These are phyloP conservation scores for Colletotrichum sp. DNA, from an alignment of 2,329 filamentous ascomycete species.

Conservation along the genomic window DNA sequence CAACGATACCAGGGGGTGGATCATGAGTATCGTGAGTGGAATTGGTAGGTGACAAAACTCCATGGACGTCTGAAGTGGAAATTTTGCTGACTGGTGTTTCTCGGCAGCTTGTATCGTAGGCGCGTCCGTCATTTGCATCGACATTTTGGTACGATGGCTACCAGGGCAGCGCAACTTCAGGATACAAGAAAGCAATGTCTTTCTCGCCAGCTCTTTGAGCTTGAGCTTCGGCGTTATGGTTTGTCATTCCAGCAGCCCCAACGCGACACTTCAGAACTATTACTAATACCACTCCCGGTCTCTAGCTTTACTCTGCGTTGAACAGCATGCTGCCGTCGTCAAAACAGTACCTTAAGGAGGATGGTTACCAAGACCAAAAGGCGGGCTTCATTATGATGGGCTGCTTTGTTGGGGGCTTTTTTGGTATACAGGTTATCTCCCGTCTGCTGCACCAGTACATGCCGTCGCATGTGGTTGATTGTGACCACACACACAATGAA, in stretches of 20 bases:
- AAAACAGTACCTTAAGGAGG: slow-evolving; percentile 75
- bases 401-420: slow-evolving; percentile 73
- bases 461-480: slow-evolving; percentile 81
- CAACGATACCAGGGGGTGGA: slow-evolving; percentile 92
- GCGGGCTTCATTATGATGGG: slow-evolving; percentile 74
- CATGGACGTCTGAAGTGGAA: neutral
- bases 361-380: slow-evolving; percentile 67
- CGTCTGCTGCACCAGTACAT: slow-evolving; percentile 75
- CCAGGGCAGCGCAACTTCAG: slow-evolving; percentile 79
- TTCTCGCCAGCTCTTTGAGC: slow-evolving; percentile 87
- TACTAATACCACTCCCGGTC: neutral
- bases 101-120: slow-evolving; percentile 69
- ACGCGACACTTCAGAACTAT: neutral
- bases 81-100: slow-evolving; percentile 16
- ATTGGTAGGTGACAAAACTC: slow-evolving; percentile 52
- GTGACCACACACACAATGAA: slow-evolving; percentile 71
- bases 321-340: slow-evolving; percentile 94
- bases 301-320: slow-evolving; percentile 85
- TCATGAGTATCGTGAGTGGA: slow-evolving; percentile 87
- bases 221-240: slow-evolving; percentile 98
- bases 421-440: slow-evolving; percentile 78
- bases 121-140: slow-evolving; percentile 85
- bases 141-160: slow-evolving; percentile 75
- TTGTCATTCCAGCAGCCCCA: slow-evolving; percentile 29
- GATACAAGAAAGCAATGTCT: slow-evolving; percentile 87